Evolutionary conservation across 495 filamentous ascomycete genomes (phyloP).

Genomic region (Neurospora hispaniola): DNA sequence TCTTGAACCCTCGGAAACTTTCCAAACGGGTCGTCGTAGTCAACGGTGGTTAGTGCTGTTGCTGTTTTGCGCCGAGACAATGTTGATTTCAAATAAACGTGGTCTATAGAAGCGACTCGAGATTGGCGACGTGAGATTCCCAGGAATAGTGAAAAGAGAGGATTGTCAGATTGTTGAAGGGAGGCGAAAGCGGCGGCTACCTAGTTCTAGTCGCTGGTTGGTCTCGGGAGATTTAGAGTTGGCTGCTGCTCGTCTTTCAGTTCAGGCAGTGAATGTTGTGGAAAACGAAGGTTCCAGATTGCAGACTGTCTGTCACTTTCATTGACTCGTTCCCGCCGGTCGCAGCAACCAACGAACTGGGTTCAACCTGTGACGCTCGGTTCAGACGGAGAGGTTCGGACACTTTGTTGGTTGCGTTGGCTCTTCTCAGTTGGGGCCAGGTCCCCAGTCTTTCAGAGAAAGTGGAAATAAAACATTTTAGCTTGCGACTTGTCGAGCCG

Average conservation of each 20-base stretch:
- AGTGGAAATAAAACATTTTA: slow-evolving; percentile 18
- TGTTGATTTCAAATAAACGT: not conserved
- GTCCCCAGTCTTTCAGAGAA: not conserved
- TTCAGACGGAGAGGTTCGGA: not conserved
- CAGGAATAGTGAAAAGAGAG: not conserved
- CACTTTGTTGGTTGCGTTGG: not conserved
- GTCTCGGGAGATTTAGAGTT: not conserved
- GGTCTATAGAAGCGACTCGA: not conserved
- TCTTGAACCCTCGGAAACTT: not conserved
- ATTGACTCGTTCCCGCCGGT: no score
- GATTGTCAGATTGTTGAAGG: not conserved
- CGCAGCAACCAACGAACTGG: no score
- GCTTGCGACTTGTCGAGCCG: slow-evolving; percentile 9
- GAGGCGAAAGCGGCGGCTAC: not conserved
- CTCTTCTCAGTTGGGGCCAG: not conserved
- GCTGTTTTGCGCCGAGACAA: not conserved
- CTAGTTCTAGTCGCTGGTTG: not conserved
- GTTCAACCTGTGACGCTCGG: not conserved
- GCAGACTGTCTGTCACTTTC: no score
- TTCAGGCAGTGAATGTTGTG: not conserved
- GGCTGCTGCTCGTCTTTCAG: not conserved
- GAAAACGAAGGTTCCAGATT: no score
- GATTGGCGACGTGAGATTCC: not conserved
- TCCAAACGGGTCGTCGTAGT: not conserved
- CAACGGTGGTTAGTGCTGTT: not conserved